phyloP scores from a whole-genome alignment of 75 land plant genomes.

The Chamaecyparis obtusa region DNA sequence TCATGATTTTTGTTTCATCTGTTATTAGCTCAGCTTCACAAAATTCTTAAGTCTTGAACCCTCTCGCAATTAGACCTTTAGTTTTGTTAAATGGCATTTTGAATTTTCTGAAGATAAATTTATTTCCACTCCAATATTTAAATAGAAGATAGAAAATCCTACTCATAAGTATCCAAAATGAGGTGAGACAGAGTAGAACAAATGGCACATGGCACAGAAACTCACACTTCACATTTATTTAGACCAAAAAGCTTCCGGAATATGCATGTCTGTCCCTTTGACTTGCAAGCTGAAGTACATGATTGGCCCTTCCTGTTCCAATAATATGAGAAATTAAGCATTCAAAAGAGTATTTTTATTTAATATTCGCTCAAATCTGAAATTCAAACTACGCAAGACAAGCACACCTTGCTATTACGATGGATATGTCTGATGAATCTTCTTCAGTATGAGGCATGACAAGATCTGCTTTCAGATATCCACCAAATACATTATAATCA shows the following conservation, averaged over 20 bases:
- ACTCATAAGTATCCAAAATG: no score
- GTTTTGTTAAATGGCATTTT: not conserved
- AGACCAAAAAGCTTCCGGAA: conserved; percentile 49
- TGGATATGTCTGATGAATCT: conserved; percentile 18
- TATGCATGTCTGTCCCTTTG: conserved; percentile 56
- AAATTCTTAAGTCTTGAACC: not conserved
- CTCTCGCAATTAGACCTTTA: not conserved
- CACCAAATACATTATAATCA: conserved; percentile 1
- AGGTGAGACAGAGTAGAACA: not conserved
- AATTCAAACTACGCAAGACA: not conserved
- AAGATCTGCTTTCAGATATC: not conserved
- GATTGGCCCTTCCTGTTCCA: conserved; percentile 72
- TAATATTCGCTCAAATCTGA: not conserved
- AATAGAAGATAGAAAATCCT: not conserved
- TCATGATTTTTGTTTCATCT: not conserved
- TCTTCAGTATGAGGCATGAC: conserved; percentile 1
- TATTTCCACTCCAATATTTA: not conserved
- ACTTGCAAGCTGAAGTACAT: conserved; percentile 61
- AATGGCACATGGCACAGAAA: not conserved
- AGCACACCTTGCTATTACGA: conserved; percentile 10
- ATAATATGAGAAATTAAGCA: not conserved
- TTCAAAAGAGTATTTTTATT: not conserved
- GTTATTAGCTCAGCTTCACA: not conserved
- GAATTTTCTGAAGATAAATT: not conserved
- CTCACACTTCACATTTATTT: conserved; percentile 75